Percentiles rank a stretch among this genome's conserved stretches.
These are phyloP conservation scores for Croton setiger DNA, from an alignment of 441 rosid species.

Conservation along the genomic window DNA sequence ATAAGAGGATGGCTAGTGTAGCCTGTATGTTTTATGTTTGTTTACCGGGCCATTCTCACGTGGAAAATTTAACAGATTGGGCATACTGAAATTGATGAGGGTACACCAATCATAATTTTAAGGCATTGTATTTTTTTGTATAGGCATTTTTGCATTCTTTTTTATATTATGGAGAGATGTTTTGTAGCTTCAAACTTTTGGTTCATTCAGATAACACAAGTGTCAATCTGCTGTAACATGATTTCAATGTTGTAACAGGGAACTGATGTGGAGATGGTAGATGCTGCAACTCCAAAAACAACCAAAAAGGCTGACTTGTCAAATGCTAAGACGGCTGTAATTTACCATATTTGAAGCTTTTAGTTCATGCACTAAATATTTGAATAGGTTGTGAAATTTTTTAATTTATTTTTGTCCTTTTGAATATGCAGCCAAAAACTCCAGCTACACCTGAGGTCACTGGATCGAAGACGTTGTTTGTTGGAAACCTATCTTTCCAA, in stretches of 20 bases:
- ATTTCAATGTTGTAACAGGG: slow-evolving; percentile 27
- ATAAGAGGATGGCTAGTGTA: too few species aligned
- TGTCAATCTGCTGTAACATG: neutral
- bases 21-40: too few species aligned
- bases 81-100: too few species aligned
- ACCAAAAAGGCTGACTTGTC: slow-evolving; percentile 32
- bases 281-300: slow-evolving; percentile 37
- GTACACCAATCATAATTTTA: too few species aligned
- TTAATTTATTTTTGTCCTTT: neutral
- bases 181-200: neutral
- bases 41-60: too few species aligned
- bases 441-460: slow-evolving; percentile 49
- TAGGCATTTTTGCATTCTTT: too few species aligned
- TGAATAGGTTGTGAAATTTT: too few species aligned
- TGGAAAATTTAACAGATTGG: too few species aligned
- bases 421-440: slow-evolving; percentile 52
- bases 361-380: neutral
- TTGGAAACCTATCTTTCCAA: slow-evolving; percentile 58
- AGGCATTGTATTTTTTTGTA: too few species aligned
- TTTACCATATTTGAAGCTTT: neutral
- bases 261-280: slow-evolving; percentile 64
- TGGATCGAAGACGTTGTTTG: slow-evolving; percentile 65
- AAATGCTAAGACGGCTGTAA: slow-evolving; percentile 40
- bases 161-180: neutral
- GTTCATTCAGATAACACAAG: neutral